Evolutionary conservation across 371 early-diverging fungal genomes (phyloP).

Genomic region (Sanchytrium tribonematis): DNA sequence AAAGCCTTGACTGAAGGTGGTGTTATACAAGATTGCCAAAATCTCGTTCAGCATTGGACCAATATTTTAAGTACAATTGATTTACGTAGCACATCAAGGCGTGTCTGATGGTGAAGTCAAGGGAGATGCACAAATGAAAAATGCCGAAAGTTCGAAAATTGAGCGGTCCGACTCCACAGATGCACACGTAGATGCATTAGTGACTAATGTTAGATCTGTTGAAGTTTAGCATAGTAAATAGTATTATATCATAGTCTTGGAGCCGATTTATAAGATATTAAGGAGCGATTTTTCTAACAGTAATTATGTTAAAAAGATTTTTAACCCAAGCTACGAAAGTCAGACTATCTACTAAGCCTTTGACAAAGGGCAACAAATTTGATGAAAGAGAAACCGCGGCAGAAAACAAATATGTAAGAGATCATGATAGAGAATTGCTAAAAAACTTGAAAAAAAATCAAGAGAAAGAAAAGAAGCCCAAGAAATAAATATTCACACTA

Average conservation of each 20-base stretch:
- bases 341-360: not conserved
- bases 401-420: not conserved
- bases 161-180: no score
- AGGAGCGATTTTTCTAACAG: no score
- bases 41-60: not conserved
- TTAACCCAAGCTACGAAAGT: not conserved
- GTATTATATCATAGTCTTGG: no score
- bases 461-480: not conserved
- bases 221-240: no score
- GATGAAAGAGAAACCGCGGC: not conserved
- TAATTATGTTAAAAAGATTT: no score
- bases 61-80: not conserved
- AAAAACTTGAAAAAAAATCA: not conserved
- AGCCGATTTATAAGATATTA: no score
- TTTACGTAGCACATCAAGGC: not conserved
- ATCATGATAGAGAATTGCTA: not conserved
- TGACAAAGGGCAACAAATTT: not conserved
- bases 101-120: no score
- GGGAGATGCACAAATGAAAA: no score
- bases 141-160: no score
- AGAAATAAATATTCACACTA: no score
- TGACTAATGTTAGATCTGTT: no score
- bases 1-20: not conserved
- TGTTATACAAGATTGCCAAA: not conserved
- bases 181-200: no score